phyloP scores from a whole-genome alignment of 148 eudicot species.

The Cornus controversa region DNA sequence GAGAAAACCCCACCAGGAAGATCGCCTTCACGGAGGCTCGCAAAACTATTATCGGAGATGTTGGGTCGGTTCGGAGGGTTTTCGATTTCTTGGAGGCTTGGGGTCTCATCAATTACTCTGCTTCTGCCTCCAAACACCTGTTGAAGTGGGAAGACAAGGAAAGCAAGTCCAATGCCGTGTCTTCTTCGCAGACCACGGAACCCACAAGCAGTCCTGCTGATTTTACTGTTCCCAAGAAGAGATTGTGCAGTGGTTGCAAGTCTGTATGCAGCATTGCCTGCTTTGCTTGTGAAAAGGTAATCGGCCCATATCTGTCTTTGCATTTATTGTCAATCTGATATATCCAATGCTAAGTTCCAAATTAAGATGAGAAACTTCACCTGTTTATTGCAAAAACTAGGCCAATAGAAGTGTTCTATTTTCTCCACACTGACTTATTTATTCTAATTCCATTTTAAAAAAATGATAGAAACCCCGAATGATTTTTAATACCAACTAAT shows the following conservation, averaged over 20 bases:
- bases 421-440: neutral
- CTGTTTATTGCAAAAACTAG: neutral
- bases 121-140: slow-evolving; percentile 43
- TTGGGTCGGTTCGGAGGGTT: slow-evolving; percentile 74
- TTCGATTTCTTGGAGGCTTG: slow-evolving; percentile 91
- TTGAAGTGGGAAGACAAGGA: slow-evolving; percentile 73
- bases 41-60: slow-evolving; percentile 73
- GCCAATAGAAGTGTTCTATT: neutral
- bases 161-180: slow-evolving; percentile 26
- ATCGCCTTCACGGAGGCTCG: slow-evolving; percentile 81
- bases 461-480: too few relatives aligned
- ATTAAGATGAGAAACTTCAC: too few relatives aligned
- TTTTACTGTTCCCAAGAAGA: slow-evolving; percentile 34
- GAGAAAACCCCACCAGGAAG: slow-evolving; percentile 57
- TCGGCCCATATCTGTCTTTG: neutral
- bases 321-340: neutral
- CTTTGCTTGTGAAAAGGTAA: slow-evolving; percentile 82
- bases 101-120: slow-evolving; percentile 84
- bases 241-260: slow-evolving; percentile 76
- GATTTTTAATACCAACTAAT: too few relatives aligned
- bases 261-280: slow-evolving; percentile 77
- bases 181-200: slow-evolving; percentile 23
- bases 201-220: slow-evolving; percentile 15
- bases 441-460: too few relatives aligned
- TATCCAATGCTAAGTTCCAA: neutral